Percentiles rank a stretch among this genome's conserved stretches.
These are phyloP conservation scores for Ophiostoma quercus DNA, from an alignment of 2,329 filamentous ascomycete genomes.

Conservation along the genomic window DNA sequence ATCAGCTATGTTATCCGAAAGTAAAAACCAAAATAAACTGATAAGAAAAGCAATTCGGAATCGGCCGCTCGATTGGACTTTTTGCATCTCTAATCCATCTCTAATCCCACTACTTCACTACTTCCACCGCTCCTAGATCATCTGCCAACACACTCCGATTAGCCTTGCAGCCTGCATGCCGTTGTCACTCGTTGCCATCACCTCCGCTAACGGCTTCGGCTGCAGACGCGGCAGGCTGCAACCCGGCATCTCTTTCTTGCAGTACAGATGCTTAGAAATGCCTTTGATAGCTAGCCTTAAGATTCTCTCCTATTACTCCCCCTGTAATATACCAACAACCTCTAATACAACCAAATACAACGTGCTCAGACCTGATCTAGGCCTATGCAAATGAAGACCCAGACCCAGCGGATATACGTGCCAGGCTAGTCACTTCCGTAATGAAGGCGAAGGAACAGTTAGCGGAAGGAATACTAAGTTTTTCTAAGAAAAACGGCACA, in stretches of 20 bases:
- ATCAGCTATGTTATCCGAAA: too few relatives aligned
- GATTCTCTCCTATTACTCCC: background rate
- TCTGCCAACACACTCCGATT: background rate
- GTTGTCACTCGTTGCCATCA: background rate
- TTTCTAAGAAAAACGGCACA: too few relatives aligned
- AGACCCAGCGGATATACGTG: too few relatives aligned
- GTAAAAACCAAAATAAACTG: too few relatives aligned
- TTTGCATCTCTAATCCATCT: too few relatives aligned
- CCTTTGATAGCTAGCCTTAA: background rate
- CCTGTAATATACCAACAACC: background rate
- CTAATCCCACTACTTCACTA: too few relatives aligned
- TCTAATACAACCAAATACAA: background rate
- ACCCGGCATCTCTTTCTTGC: background rate
- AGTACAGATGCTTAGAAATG: background rate
- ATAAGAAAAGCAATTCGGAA: too few relatives aligned
- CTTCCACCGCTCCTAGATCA: background rate
- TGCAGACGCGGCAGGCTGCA: background rate
- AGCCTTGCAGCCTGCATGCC: background rate
- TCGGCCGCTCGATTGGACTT: too few relatives aligned
- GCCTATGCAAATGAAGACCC: too few relatives aligned
- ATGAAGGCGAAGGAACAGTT: background rate
- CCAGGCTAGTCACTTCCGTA: background rate
- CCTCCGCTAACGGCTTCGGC: conserved; percentile 3
- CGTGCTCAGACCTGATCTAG: background rate
- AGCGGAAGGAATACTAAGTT: too few relatives aligned